Evolutionary conservation across 2,329 filamentous ascomycete species (phyloP).

Genomic region (Coniochaeta sp.): DNA sequence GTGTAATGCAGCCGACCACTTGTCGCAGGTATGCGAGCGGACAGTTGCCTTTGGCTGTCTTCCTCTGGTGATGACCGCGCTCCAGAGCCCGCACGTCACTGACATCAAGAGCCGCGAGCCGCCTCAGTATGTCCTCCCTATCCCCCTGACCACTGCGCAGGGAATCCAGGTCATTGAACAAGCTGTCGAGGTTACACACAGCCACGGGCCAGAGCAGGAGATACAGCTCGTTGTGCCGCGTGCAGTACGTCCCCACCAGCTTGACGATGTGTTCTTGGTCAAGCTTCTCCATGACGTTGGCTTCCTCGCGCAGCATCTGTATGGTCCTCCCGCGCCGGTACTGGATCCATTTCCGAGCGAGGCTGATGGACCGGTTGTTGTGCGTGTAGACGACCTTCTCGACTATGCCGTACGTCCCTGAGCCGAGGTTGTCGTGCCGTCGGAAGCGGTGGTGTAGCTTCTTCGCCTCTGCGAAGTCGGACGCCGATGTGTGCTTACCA

Average conservation of each 20-base stretch:
- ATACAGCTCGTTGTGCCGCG: slow-evolving; percentile 31
- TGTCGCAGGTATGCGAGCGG: slow-evolving; percentile 34
- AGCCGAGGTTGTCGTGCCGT: slow-evolving; percentile 27
- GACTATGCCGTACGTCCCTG: slow-evolving; percentile 35
- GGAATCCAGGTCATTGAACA: slow-evolving; percentile 35
- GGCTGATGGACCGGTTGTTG: slow-evolving; percentile 28
- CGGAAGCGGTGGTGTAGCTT: slow-evolving; percentile 20
- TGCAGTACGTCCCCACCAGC: slow-evolving; percentile 38
- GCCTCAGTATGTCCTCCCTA: slow-evolving; percentile 30
- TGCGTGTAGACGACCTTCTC: slow-evolving; percentile 30
- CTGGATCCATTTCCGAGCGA: slow-evolving; percentile 37
- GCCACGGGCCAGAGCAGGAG: slow-evolving; percentile 41
- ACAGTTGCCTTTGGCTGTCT: slow-evolving; percentile 20
- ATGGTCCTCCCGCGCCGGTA: slow-evolving; percentile 28
- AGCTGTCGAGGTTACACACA: slow-evolving; percentile 33
- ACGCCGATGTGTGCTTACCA: slow-evolving; percentile 20
- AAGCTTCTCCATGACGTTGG: slow-evolving; percentile 38
- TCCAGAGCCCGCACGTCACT: slow-evolving; percentile 28
- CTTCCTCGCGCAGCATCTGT: slow-evolving; percentile 35
- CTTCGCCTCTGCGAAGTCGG: slow-evolving; percentile 19
- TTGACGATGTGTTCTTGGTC: slow-evolving; percentile 40
- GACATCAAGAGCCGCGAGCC: slow-evolving; percentile 30
- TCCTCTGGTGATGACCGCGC: background rate
- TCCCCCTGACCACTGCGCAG: slow-evolving; percentile 30
- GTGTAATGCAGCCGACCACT: slow-evolving; percentile 37